phyloP scores from a whole-genome alignment of 2,329 filamentous ascomycete species.

The Pseudonectria buxi region DNA sequence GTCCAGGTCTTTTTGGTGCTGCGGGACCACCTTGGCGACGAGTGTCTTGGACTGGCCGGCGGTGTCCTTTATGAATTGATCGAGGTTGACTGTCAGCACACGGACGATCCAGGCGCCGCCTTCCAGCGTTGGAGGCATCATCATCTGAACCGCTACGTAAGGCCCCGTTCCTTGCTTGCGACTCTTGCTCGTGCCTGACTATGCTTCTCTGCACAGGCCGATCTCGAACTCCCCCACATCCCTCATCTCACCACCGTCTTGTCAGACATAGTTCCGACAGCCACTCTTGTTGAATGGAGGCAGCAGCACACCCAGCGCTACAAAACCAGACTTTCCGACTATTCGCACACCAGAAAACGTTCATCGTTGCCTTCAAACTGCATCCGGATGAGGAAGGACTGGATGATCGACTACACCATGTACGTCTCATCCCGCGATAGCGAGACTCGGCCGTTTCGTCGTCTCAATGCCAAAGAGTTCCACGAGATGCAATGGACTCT shows the following conservation, averaged over 20 bases:
- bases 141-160: conserved; percentile 37
- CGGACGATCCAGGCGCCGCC: conserved; percentile 37
- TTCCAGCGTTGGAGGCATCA: conserved; percentile 41
- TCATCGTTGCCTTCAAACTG: conserved; percentile 11
- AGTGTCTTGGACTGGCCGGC: conserved; percentile 36
- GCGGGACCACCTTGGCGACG: conserved; percentile 38
- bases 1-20: conserved; percentile 34
- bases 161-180: conserved; percentile 3
- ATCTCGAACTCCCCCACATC: conserved; percentile 39
- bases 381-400: conserved; percentile 33
- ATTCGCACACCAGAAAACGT: conserved; percentile 15
- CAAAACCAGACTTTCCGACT: conserved; percentile 34
- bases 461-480: conserved; percentile 32
- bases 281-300: conserved; percentile 30
- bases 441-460: conserved; percentile 32
- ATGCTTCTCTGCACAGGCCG: conserved; percentile 21
- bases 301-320: conserved; percentile 31
- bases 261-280: conserved; percentile 34
- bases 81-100: conserved; percentile 37
- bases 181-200: conserved; percentile 4
- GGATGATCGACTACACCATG: conserved; percentile 38
- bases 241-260: conserved; percentile 41
- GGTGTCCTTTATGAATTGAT: conserved; percentile 42
- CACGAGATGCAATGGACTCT: conserved; percentile 36
- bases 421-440: conserved; percentile 32